Conservation (phyloP, 306 rosid species). For the Sechiopsis laciniata region DNA sequence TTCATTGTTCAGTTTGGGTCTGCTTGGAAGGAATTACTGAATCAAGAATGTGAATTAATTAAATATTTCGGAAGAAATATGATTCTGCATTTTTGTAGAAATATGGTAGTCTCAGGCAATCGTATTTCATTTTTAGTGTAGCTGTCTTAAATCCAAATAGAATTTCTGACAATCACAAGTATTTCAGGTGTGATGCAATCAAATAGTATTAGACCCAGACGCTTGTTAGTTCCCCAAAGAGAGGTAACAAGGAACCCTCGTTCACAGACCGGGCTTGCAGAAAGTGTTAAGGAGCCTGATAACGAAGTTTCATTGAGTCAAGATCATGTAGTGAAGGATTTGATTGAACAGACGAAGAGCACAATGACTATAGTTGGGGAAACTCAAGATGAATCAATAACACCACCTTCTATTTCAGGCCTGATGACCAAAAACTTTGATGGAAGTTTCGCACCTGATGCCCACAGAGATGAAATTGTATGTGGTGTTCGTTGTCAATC, state of each 20-base stretch:
- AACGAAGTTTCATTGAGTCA: slow-evolving; percentile 27
- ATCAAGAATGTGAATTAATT: not conserved
- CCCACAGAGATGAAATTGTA: slow-evolving; percentile 32
- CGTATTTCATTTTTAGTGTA: not conserved
- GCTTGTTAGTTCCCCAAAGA: slow-evolving; percentile 45
- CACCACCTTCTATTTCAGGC: slow-evolving; percentile 42
- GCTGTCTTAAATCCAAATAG: not conserved
- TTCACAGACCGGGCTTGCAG: slow-evolving; percentile 24
- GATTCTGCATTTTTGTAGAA: not conserved
- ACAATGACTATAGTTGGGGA: slow-evolving; percentile 28
- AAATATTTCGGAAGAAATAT: not conserved
- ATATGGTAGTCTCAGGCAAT: not conserved
- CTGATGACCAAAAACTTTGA: slow-evolving; percentile 40
- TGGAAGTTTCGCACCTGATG: slow-evolving; percentile 30
- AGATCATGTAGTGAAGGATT: slow-evolving; percentile 33
- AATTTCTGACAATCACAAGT: slow-evolving; percentile 11
- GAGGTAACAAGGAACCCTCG: slow-evolving; percentile 27
- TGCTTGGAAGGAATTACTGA: not conserved
- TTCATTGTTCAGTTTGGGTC: not conserved
- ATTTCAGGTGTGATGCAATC: slow-evolving; percentile 47
- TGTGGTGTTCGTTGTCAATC: slow-evolving; percentile 28
- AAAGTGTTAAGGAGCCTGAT: slow-evolving; percentile 25
- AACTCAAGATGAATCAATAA: slow-evolving; percentile 40
- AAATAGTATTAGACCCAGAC: slow-evolving; percentile 54
- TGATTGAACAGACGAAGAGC: slow-evolving; percentile 30